Evolutionary conservation across 805 yeast genomes (phyloP).

Genomic region (Candida endomychidarum): DNA sequence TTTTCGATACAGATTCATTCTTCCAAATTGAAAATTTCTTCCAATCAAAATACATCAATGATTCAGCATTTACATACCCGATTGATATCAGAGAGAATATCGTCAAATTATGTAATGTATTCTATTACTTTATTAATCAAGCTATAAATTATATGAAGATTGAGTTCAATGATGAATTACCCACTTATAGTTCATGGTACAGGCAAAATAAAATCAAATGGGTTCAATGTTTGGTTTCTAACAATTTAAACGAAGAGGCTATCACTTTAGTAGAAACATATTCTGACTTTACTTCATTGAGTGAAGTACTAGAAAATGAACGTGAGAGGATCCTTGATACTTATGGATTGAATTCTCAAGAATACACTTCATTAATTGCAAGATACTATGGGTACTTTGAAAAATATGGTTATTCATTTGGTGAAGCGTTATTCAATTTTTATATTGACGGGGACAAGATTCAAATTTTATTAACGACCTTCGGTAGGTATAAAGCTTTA

Average conservation of each 20-base stretch:
- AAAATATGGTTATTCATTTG: constrained; percentile 68
- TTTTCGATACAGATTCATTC: constrained; percentile 42
- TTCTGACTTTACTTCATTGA: constrained; percentile 63
- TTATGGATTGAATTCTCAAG: constrained; percentile 17
- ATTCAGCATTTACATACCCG: constrained; percentile 16
- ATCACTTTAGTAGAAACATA: constrained; percentile 63
- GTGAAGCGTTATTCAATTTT: constrained; percentile 57
- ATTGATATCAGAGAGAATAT: constrained; percentile 20
- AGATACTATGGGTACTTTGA: constrained; percentile 54
- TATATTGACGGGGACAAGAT: constrained; percentile 54
- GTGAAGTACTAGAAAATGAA: constrained; percentile 45
- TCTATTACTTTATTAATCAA: constrained; percentile 35
- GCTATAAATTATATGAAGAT: constrained; percentile 36
- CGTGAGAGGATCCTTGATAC: constrained; percentile 21
- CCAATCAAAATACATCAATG: constrained; percentile 11
- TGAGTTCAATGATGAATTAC: constrained; percentile 21
- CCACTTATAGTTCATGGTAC: constrained; percentile 35
- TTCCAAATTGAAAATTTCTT: constrained; percentile 38
- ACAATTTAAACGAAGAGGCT: constrained; percentile 53
- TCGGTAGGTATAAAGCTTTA: constrained; percentile 50
- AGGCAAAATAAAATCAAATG: constrained; percentile 42
- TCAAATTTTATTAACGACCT: constrained; percentile 54
- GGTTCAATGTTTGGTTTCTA: constrained; percentile 57
- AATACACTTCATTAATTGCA: constrained; percentile 17
- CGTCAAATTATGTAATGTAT: constrained; percentile 27